A percentile compares a stretch with the other conserved stretches of the same genome.
Conservation (phyloP, 2,329 filamentous ascomycete species). For the Aspergillus sojae region DNA sequence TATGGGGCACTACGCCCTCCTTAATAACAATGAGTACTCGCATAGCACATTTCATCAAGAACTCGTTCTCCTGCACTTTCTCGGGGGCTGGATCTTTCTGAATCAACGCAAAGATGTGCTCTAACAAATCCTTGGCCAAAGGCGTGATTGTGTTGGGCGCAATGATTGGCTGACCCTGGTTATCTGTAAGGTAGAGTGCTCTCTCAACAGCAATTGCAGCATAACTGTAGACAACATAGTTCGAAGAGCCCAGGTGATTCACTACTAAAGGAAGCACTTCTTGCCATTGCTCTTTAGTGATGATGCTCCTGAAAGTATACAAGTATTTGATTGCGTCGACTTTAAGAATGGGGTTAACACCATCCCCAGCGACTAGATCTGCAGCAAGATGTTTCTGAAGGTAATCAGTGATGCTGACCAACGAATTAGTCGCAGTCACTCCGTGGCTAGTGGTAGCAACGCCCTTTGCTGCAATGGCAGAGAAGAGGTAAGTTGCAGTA, state of each 20-base stretch:
- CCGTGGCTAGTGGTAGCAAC: constrained; percentile 83
- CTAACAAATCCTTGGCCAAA: constrained; percentile 80
- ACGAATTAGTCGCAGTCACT: constrained; percentile 84
- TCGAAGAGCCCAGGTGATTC: constrained; percentile 82
- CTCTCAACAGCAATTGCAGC: constrained; percentile 96
- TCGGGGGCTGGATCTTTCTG: constrained; percentile 80
- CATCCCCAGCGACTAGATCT: constrained; percentile 74
- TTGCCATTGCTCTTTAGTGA: constrained; percentile 90
- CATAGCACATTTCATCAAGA: constrained; percentile 98
- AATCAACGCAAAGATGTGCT: constrained; percentile 89
- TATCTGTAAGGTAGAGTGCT: constrained; percentile 80
- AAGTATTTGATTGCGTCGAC: constrained; percentile 98
- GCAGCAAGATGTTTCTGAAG: constrained; percentile 89
- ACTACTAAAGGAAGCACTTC: constrained; percentile 86
- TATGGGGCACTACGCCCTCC: constrained; percentile 73
- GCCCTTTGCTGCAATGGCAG: constrained; percentile 91
- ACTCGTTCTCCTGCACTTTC: constrained; percentile 98
- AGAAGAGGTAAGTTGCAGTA: constrained; percentile 95
- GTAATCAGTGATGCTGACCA: constrained; percentile 89
- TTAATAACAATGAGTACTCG: constrained; percentile 92
- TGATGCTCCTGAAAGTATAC: constrained; percentile 93
- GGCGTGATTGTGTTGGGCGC: constrained; percentile 75
- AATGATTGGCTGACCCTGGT: constrained; percentile 76
- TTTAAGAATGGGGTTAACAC: constrained; percentile 81
- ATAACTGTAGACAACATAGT: constrained; percentile 98